Evolutionary conservation across 2,329 filamentous ascomycete genomes (phyloP).

Genomic region (Beauveria australis): DNA sequence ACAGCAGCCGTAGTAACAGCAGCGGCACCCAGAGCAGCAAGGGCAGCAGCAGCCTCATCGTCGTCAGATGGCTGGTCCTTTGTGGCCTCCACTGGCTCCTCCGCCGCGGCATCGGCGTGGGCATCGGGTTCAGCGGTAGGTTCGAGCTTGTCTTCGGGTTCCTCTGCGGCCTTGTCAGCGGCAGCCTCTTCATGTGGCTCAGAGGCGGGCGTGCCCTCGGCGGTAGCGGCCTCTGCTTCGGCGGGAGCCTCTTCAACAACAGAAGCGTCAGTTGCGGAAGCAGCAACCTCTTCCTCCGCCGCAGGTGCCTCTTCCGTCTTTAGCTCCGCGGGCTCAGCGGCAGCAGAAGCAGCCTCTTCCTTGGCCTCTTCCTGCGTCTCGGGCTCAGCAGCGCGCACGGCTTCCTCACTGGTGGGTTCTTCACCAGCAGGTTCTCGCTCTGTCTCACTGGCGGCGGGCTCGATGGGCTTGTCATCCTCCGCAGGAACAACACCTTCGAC

Average conservation of each 20-base stretch:
- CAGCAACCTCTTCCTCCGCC: not conserved
- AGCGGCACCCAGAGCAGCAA: not conserved
- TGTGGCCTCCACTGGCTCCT: not conserved
- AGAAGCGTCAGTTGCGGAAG: not conserved
- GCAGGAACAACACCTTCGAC: not conserved
- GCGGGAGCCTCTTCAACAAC: not conserved
- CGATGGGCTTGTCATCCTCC: not conserved
- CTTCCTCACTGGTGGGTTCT: not conserved
- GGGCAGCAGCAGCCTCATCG: not conserved
- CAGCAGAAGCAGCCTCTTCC: not conserved
- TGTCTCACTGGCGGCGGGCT: not conserved
- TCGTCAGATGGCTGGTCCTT: not conserved
- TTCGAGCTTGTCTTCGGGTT: not conserved
- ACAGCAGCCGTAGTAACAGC: not conserved
- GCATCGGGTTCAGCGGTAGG: not conserved
- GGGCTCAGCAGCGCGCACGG: not conserved
- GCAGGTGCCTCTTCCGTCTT: not conserved
- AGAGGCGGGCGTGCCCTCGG: not conserved
- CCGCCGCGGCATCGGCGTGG: not conserved
- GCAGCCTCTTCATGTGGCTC: not conserved
- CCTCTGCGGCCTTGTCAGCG: not conserved
- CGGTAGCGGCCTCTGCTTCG: not conserved
- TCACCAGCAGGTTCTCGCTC: conserved; percentile 7
- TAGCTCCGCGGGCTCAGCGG: not conserved
- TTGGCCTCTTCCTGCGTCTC: not conserved